Conservation (phyloP, 345 rosid species). For the Salix udensis region DNA sequence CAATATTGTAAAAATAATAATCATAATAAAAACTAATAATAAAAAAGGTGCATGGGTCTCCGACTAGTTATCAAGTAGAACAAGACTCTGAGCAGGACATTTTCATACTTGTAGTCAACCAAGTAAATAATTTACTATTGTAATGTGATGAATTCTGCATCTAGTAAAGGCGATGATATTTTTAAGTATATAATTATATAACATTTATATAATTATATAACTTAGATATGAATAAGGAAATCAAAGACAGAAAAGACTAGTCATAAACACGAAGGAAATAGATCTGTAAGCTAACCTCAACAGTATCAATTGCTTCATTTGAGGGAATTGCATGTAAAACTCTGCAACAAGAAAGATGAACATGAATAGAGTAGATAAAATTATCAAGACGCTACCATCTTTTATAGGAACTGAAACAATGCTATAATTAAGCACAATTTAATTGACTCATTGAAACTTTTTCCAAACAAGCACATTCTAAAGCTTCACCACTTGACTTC, state of each 20-base stretch:
- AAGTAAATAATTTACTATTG: too few relatives aligned
- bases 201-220: neutral
- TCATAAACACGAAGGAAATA: neutral
- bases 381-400: neutral
- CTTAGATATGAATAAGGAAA: neutral
- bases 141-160: neutral
- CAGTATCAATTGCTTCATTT: conserved; percentile 79
- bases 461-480: neutral
- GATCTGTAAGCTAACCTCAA: conserved; percentile 51
- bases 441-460: neutral
- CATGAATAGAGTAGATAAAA: neutral
- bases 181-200: neutral
- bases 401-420: neutral
- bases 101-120: neutral
- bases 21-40: too few relatives aligned
- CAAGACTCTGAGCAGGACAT: too few relatives aligned
- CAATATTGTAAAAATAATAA: too few relatives aligned
- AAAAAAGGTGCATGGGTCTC: too few relatives aligned
- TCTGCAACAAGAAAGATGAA: conserved; percentile 42
- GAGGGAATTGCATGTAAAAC: conserved; percentile 83
- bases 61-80: too few relatives aligned
- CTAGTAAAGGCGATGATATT: neutral
- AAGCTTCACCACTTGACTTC: neutral
- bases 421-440: neutral
- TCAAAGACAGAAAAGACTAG: neutral